Conservation (phyloP, 768 basidiomycete species). For the Pleurotus tuoliensis region DNA sequence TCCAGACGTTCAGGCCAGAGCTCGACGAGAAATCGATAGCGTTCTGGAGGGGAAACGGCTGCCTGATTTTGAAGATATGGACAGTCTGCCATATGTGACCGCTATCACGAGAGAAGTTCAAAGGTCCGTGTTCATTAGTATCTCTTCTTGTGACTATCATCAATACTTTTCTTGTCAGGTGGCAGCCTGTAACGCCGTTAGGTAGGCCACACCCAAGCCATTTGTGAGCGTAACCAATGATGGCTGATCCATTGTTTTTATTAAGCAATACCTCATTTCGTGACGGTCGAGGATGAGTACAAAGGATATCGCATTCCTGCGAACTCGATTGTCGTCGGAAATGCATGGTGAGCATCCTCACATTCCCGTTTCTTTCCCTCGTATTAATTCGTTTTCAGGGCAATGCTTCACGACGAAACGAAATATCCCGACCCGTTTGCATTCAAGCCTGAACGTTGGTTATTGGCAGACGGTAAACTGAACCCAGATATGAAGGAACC, state of each 20-base stretch:
- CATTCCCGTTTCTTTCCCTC: neutral
- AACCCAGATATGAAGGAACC: constrained; percentile 12
- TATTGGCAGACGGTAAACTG: constrained; percentile 22
- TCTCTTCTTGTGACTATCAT: neutral
- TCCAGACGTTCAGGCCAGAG: constrained; percentile 19
- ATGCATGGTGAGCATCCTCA: constrained; percentile 25
- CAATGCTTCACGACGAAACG: constrained; percentile 44
- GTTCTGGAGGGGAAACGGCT: constrained; percentile 18
- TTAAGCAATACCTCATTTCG: constrained; percentile 28
- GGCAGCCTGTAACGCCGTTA: constrained; percentile 2
- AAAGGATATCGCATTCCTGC: constrained; percentile 42
- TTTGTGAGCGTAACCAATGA: neutral
- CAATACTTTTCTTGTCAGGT: neutral
- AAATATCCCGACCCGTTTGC: constrained; percentile 47
- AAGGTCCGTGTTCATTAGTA: constrained; percentile 7
- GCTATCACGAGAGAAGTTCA: constrained; percentile 19
- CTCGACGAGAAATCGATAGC: constrained; percentile 22
- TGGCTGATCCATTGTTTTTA: neutral
- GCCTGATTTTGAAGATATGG: constrained; percentile 17
- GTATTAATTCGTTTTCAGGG: constrained; percentile 23
- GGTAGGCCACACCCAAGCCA: neutral
- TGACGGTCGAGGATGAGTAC: constrained; percentile 39
- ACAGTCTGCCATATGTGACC: constrained; percentile 16
- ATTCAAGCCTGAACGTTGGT: constrained; percentile 56
- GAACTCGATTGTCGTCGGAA: constrained; percentile 30